phyloP scores from a whole-genome alignment of 495 filamentous ascomycete species.

The Xylaria grammica region DNA sequence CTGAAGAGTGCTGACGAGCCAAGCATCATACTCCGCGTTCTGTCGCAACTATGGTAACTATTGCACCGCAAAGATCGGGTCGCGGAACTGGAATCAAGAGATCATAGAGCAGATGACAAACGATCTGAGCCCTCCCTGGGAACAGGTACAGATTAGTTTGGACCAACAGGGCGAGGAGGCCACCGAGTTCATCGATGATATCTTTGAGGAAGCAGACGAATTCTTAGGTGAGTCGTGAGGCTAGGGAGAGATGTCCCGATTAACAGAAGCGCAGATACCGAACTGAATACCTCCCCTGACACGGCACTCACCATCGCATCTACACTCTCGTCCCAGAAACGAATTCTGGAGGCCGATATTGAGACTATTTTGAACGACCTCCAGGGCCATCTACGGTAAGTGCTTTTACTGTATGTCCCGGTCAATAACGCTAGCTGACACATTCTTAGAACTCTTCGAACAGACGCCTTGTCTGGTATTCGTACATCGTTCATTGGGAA shows the following conservation, averaged over 20 bases:
- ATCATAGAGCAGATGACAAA: slow-evolving; percentile 40
- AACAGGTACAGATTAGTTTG: slow-evolving; percentile 19
- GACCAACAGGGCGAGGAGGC: neutral
- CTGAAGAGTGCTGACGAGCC: neutral
- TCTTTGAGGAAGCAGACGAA: slow-evolving; percentile 22
- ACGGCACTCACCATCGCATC: slow-evolving; percentile 11
- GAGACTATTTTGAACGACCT: slow-evolving; percentile 18
- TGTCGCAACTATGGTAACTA: slow-evolving; percentile 41
- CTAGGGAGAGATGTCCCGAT: neutral
- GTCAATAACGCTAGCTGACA: neutral
- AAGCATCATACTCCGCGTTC: slow-evolving; percentile 40
- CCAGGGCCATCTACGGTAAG: slow-evolving; percentile 19
- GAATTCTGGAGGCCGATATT: slow-evolving; percentile 19
- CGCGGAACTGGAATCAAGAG: slow-evolving; percentile 47
- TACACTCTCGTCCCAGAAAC: slow-evolving; percentile 23
- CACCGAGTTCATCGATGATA: slow-evolving; percentile 12
- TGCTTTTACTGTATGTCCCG: neutral
- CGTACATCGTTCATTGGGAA: slow-evolving; percentile 41
- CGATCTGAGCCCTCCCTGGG: slow-evolving; percentile 37
- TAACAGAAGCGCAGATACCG: slow-evolving; percentile 1
- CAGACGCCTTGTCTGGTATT: slow-evolving; percentile 39
- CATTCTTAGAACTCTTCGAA: slow-evolving; percentile 26
- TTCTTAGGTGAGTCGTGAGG: slow-evolving; percentile 26
- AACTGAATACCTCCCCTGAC: slow-evolving; percentile 22
- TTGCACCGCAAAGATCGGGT: slow-evolving; percentile 23